These are phyloP conservation scores for Oemleria cerasiformis DNA, from an alignment of 306 rosid genomes.

Conservation along the genomic window DNA sequence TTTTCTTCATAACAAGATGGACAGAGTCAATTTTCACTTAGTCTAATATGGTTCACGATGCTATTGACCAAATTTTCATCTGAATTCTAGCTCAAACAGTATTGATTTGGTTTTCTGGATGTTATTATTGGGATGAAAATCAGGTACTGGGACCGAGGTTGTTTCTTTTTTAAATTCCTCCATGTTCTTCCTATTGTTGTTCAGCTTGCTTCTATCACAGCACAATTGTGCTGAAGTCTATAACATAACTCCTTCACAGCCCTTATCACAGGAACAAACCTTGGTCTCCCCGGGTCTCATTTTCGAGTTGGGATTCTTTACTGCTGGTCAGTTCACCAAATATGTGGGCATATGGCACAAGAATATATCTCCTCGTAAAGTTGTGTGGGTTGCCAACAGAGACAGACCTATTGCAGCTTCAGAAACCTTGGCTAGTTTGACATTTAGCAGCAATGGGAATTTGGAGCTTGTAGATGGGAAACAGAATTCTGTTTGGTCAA, in stretches of 20 bases:
- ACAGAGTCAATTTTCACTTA: no score
- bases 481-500: conserved; percentile 30
- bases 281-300: background rate
- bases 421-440: background rate
- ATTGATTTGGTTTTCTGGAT: background rate
- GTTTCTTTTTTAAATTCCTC: background rate
- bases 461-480: conserved; percentile 32
- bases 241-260: background rate
- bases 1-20: no score
- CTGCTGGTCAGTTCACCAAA: background rate
- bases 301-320: background rate
- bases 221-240: background rate
- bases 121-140: background rate
- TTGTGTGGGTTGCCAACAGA: conserved; percentile 13
- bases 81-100: no score
- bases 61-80: no score
- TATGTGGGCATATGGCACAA: conserved; percentile 43
- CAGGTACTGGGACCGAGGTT: background rate
- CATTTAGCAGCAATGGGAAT: conserved; percentile 22
- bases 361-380: conserved; percentile 7
- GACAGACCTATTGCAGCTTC: background rate
- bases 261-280: background rate
- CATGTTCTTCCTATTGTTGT: background rate
- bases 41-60: no score
- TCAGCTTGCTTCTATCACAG: conserved; percentile 3